Base-by-base conservation (phyloP, 257 asterid genomes). In the Solanum ossicruentum region DNA sequence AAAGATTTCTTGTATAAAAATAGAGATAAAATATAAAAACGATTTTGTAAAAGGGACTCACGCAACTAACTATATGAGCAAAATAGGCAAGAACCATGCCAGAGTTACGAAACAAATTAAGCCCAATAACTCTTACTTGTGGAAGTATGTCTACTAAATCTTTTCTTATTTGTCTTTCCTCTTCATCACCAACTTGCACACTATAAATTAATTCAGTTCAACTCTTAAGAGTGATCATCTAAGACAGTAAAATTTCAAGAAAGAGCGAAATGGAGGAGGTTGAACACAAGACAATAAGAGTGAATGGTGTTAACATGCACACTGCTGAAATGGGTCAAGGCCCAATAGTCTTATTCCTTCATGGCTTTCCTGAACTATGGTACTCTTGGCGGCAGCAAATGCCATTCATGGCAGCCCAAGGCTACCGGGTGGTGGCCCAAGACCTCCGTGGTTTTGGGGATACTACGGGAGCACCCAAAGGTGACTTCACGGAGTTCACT, bases 301-400 rank as follows among this genome's bases (percentile, higher is more conserved):
- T 88, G 6, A 91, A 93, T 73, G 98, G 97, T 61, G 85, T 94
- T 4, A 89, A 89, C 18, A 89, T 94, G 86, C 98, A 94, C 92
- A 87, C 91, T 10, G 98, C 97, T 10, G 95, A 91, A 85, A 51
- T 92, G 26, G 98, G 98, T 9, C 43, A 91, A 85, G 98, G 99
- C 79, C 98, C 99, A 0, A 5, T 90, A 2, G 91, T 94, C 84
- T 97, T 95, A 88, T 91, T 95, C 91, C 26, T 94, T 39, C 99
- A 95, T 84, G 98, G 98, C 49, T 95, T 94, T 88, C 97, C 98
- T 0, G 95, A 95, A 86, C 94, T 95, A 58, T 94, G 99, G 99
- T 94, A 95, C 89, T 88, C 97, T 6, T 93, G 98, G 98, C 97
- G 98, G 85, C 97, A 95, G 92, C 97, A 95, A 69, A 93, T 95